Conservation (phyloP, 1,284 basidiomycete genomes). For the Marasmius tenuissimus region DNA sequence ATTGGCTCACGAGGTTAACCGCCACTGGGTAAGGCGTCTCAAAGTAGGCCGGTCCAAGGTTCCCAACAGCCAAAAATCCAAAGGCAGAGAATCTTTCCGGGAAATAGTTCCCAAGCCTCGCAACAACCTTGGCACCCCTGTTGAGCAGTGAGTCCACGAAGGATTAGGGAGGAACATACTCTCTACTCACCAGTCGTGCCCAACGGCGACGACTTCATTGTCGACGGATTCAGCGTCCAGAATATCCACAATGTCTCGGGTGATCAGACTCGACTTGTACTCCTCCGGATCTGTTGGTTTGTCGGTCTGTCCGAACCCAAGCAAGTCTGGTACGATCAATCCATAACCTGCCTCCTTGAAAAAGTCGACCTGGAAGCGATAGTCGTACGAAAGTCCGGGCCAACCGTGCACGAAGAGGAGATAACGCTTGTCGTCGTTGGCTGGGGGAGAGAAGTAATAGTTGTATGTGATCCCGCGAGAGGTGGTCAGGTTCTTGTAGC, state of each 20-base stretch:
- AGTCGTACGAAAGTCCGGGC: constrained; percentile 42
- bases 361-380: constrained; percentile 41
- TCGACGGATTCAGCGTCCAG: constrained; percentile 38
- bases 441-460: constrained; percentile 30
- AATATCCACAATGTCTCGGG: constrained; percentile 31
- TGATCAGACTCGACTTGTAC: constrained; percentile 20
- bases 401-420: constrained; percentile 50
- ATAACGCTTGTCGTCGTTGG: constrained; percentile 28
- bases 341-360: constrained; percentile 37
- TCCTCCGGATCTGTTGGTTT: constrained; percentile 31
- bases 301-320: constrained; percentile 41
- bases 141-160: not conserved
- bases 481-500: constrained; percentile 31
- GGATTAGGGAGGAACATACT: no score
- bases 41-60: constrained; percentile 26
- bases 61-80: constrained; percentile 43
- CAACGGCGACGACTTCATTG: constrained; percentile 36
- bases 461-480: constrained; percentile 38
- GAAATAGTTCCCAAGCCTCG: constrained; percentile 36
- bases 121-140: constrained; percentile 4
- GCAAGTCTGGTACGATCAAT: constrained; percentile 40
- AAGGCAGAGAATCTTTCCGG: constrained; percentile 40
- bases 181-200: constrained; percentile 47
- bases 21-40: constrained; percentile 5
- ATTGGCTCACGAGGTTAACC: constrained; percentile 12